Evolutionary conservation across 768 basidiomycete species (phyloP).

Genomic region (Tephrocybe sp.): DNA sequence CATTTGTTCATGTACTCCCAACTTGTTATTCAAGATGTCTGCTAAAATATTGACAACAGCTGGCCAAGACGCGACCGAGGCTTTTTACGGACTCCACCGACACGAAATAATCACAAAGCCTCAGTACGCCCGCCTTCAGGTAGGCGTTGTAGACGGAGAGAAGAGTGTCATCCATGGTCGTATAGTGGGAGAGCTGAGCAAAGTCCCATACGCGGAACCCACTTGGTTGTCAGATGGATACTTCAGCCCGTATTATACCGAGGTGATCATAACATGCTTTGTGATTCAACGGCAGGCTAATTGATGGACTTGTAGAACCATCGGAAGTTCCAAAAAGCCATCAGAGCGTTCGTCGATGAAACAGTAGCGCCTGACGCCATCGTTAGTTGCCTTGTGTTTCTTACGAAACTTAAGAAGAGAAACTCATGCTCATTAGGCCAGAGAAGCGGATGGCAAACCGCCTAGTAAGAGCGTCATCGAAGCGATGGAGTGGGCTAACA

Average conservation of each 20-base stretch:
- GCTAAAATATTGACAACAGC: conserved; percentile 40
- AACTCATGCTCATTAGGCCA: conserved; percentile 50
- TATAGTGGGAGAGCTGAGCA: conserved; percentile 64
- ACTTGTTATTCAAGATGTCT: not conserved
- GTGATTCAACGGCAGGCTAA: conserved; percentile 9
- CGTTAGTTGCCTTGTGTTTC: conserved; percentile 24
- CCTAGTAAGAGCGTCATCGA: conserved; percentile 77
- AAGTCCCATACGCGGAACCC: conserved; percentile 90
- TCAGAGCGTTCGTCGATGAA: conserved; percentile 76
- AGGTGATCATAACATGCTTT: conserved; percentile 42
- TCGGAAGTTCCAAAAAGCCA: conserved; percentile 56
- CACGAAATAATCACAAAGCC: conserved; percentile 83
- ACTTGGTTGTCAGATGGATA: conserved; percentile 73
- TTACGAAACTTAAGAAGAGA: conserved; percentile 2
- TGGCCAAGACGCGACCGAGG: conserved; percentile 87
- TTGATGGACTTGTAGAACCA: conserved; percentile 46
- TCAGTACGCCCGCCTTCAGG: conserved; percentile 72
- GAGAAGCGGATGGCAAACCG: conserved; percentile 90
- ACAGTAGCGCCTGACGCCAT: conserved; percentile 56
- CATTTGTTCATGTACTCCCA: conserved; percentile 51
- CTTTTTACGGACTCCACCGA: conserved; percentile 89
- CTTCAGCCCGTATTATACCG: conserved; percentile 75
- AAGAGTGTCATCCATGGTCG: conserved; percentile 56
- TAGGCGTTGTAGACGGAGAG: conserved; percentile 75
- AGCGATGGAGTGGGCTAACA: conserved; percentile 62